Evolutionary conservation across 306 rosid species (phyloP), one percentile per base, ranked within the genome.

Genomic region (Sicyos baderoa): DNA sequence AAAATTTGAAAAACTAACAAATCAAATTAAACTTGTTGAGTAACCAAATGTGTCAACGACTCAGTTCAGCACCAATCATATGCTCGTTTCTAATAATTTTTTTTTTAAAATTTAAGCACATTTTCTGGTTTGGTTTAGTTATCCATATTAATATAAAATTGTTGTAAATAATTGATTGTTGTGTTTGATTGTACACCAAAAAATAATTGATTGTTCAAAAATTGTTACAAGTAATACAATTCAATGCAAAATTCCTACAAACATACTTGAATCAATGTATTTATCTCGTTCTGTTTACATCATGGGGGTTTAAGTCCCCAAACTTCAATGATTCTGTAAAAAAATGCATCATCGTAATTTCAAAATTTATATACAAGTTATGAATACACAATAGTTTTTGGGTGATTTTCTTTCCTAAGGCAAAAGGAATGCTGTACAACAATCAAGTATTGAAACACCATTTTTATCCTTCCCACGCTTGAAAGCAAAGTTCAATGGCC

Each of bases 341-440:
- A 27, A 67, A 67, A 40, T 67, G 57, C 45, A 32, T 32, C 65
- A 23, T 65, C 40, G 22, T 19, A 16, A 49, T 25, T 19, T 48
- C 57, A 48, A 67, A 23, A 14, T 48, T 14, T 67, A 67, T 67
- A 67, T 67, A 67, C 72, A 67, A 67, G 44, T 67, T 67, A 67
- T 48, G 57, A 67, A 66, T 66, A 55, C 51, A 66, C 71, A 66
- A 67, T 67, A 16, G 45, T 48, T 47, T 25, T 49, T 35, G 40
- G 18, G 15, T 67, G 37, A 9, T 67, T 67, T 67, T 67, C 56
- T 67, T 67, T 48, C 13, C 56, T 7, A 67, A 47, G 22, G 69
- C 69, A 11, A 67, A 67, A 23, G 56, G 42, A 48, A 67, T 67
- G 71, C 72, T 67, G 72, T 67, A 67, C 72, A 67, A 48, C 23